Conservation (phyloP, 106 monocot species). For the Dioscorea zingiberensis region DNA sequence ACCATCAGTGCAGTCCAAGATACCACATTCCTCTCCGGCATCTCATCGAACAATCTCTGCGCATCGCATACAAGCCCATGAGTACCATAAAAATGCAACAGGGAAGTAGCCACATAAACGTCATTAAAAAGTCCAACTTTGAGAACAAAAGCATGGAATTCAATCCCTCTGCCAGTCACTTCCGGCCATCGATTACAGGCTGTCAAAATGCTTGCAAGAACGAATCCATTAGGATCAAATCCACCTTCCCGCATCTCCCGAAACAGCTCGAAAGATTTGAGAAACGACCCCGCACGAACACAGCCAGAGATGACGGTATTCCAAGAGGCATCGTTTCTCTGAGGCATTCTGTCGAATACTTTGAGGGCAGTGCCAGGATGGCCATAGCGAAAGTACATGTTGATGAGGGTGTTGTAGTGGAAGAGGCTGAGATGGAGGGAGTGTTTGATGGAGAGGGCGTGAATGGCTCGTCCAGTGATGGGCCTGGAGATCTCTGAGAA, state of each 20-base stretch:
- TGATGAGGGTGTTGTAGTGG: constrained; percentile 70
- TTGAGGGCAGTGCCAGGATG: constrained; percentile 25
- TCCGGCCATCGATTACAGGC: constrained; percentile 28
- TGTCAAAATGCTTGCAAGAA: constrained; percentile 54
- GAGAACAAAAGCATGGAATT: constrained; percentile 46
- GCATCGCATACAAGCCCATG: constrained; percentile 30
- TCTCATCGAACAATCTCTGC: constrained; percentile 49
- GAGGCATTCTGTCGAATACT: constrained; percentile 72
- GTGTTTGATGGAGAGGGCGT: constrained; percentile 44
- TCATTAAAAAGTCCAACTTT: constrained; percentile 46
- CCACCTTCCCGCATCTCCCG: constrained; percentile 31
- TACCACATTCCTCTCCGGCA: constrained; percentile 74
- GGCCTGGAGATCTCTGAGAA: constrained; percentile 53
- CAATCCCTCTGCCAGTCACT: constrained; percentile 19
- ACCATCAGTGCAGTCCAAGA: constrained; percentile 91
- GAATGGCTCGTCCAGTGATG: constrained; percentile 22
- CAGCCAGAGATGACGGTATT: constrained; percentile 65
- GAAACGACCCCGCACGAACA: constrained; percentile 29
- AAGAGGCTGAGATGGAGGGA: constrained; percentile 34
- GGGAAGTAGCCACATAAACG: constrained; percentile 71
- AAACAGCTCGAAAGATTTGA: constrained; percentile 28
- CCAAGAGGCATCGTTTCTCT: constrained; percentile 56
- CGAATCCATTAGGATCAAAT: constrained; percentile 39
- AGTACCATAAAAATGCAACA: constrained; percentile 71
- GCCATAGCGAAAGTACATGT: constrained; percentile 42